Evolutionary conservation across 371 early-diverging fungal genomes (phyloP), one percentile per base, ranked within the genome.

Genomic region (Rhizopus delemar): DNA sequence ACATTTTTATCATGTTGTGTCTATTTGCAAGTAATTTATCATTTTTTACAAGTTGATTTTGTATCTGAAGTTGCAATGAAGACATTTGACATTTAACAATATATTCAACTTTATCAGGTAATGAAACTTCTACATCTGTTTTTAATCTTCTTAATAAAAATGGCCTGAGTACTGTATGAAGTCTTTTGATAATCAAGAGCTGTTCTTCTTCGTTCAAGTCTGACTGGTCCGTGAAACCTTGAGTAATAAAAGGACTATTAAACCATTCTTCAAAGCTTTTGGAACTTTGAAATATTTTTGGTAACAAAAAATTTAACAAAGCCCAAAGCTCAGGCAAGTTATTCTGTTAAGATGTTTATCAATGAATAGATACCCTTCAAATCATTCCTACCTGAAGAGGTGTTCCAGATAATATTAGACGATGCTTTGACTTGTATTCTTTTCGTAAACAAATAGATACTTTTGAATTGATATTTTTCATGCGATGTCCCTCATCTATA

Each of bases 311-410:
- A 78, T 99, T 98, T 39, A 99, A 83, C 46, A 99, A 74, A 0
- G 98, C 89, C 99, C 99, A 99, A 57, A 99, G 74, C 73, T 99
- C 99, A 6, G 94, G 95, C 13, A 99, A 80, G 72, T 99, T 99
- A 84, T 99, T 99, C 86, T 90, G 60, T 9, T 48, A 8, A 38
- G 22, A 7, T 12, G 22, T 28, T n/a, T 28, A 8, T 12, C 28
- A 29, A 22, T 39, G 5, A 32, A 15, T 46, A 39, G 4, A 31
- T 8, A 5, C 4, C 16, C 11, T 28, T 22, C 34, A 43, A 39
- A 3, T 53, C 34, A 32, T 5, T 38, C 53, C 56, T 70, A 86
- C 87, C 80, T 99, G 99, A 43, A 99, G 77, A 1, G 99, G 99
- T 1, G 99, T 99, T 54, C 99, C 99, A 0, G 99, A 99, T 59